These are phyloP conservation scores for Phalaenopsis hybrid DNA, from an alignment of 116 monocot genomes.

Conservation along the genomic window DNA sequence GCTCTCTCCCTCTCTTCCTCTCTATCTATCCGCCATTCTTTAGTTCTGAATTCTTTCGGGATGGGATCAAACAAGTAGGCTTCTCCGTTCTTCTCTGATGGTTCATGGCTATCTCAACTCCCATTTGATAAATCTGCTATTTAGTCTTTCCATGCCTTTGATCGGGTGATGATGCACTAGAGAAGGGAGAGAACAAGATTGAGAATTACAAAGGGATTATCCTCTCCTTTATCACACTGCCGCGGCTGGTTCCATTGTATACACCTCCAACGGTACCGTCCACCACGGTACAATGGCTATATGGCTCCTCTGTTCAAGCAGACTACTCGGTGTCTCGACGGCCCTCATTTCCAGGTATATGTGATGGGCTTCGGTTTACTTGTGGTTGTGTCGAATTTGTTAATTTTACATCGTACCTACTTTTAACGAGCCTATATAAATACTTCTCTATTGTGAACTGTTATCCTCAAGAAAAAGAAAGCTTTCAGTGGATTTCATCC, in stretches of 20 bases:
- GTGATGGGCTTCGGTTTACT: background rate
- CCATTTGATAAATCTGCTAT: no score
- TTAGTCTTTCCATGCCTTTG: no score
- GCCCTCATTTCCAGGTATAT: slow-evolving; percentile 5
- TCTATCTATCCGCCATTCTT: no score
- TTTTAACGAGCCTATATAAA: background rate
- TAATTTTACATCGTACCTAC: background rate
- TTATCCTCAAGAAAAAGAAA: background rate
- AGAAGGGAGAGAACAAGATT: background rate
- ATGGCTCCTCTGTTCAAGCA: slow-evolving; percentile 4
- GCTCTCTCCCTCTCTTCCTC: no score
- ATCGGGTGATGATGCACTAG: background rate
- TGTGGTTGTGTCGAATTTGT: background rate
- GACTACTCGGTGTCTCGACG: background rate
- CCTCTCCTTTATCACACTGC: background rate
- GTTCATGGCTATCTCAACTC: no score
- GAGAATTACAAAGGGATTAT: slow-evolving; percentile 16
- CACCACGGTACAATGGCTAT: slow-evolving; percentile 28
- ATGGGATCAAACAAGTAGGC: no score
- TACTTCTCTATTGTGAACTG: background rate
- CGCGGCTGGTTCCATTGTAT: background rate
- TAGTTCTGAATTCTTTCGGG: no score
- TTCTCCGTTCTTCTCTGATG: no score
- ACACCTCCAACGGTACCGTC: slow-evolving; percentile 25
- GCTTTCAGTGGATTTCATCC: background rate